phyloP scores from a whole-genome alignment of 805 yeast species.

The Metschnikowia aberdeeniae region DNA sequence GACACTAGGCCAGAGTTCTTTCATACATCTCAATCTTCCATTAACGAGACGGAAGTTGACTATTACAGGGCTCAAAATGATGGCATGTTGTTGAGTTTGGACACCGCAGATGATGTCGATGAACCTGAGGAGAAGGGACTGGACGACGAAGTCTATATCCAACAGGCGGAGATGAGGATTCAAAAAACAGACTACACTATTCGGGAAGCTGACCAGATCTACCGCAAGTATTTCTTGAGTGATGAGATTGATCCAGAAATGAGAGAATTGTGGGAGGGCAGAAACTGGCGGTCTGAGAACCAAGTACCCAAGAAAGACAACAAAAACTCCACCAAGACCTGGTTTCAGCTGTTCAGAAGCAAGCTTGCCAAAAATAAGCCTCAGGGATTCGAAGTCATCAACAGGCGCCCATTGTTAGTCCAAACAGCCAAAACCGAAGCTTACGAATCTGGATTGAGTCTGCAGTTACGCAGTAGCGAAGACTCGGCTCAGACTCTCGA shows the following conservation, averaged over 20 bases:
- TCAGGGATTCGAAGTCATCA: constrained; percentile 30
- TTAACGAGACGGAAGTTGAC: constrained; percentile 12
- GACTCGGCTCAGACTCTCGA: no score
- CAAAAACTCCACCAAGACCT: not conserved
- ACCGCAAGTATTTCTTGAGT: constrained; percentile 35
- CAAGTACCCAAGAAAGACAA: constrained; percentile 1
- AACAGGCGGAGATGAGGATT: constrained; percentile 12
- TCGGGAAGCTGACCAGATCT: constrained; percentile 57
- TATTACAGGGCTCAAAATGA: constrained; percentile 15
- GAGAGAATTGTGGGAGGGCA: constrained; percentile 47
- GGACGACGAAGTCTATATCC: constrained; percentile 2
- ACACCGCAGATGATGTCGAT: not conserved
- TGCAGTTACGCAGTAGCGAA: not conserved
- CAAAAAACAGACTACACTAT: constrained; percentile 48
- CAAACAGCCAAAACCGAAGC: not conserved
- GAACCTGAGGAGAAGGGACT: not conserved
- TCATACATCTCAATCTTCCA: constrained; percentile 6
- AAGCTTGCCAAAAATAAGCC: constrained; percentile 1
- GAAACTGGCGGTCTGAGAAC: constrained; percentile 22
- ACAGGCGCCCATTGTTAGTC: constrained; percentile 34
- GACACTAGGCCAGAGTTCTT: not conserved
- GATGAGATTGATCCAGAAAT: constrained; percentile 49
- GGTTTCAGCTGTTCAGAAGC: not conserved
- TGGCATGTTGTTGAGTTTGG: constrained; percentile 8
- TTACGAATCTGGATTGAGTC: not conserved